Evolutionary conservation across 164 flowering plant species (phyloP), one percentile per base, ranked within the genome.

Genomic region (Vitis cinerea): DNA sequence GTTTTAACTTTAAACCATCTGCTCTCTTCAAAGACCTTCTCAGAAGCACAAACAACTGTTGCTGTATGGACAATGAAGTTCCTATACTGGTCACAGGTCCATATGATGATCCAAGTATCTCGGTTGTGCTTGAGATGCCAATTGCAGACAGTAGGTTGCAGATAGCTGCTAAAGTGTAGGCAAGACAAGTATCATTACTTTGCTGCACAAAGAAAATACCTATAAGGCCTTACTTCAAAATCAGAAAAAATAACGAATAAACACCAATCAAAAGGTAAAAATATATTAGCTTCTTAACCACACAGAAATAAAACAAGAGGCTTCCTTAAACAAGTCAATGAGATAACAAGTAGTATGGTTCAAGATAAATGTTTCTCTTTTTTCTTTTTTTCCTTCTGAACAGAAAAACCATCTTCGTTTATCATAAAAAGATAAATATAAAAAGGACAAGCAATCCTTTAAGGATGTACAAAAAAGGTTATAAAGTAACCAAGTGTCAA

Each of bases 171-270:
- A 93, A 78, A 48, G 97, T 89, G 67, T 90, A 90, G 14, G 98
- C 94, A 53, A 95, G 94, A 78, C 97, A 90, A 52, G 86, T 78
- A 71, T 95, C 98, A 83, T 95, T 87, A 73, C 83, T 85, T 50
- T 84, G 88, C 98, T 95, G 95, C 89, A 90, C 12, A 69, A 52
- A 62, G 49, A 71, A 50, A 55, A 23, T 14, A 30, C 8, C 9
- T 29, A 59, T 60, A 16, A 74, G 60, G 53, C 68, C 30, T 65
- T 37, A 62, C 6, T 61, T 44, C 55, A 69, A 1, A 48, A 56
- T 23, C 27, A 50, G 23, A 69, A 29, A 14, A 48, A 10, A 8
- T 57, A 65, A 48, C n/a, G 4, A 17, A 53, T 23, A 30, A 50
- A 2, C 17, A 16, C 27, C 5, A 29, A 15, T 31, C 31, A 13